phyloP scores from a whole-genome alignment of 2,329 filamentous ascomycete species.

The Exophiala xenobiotica region DNA sequence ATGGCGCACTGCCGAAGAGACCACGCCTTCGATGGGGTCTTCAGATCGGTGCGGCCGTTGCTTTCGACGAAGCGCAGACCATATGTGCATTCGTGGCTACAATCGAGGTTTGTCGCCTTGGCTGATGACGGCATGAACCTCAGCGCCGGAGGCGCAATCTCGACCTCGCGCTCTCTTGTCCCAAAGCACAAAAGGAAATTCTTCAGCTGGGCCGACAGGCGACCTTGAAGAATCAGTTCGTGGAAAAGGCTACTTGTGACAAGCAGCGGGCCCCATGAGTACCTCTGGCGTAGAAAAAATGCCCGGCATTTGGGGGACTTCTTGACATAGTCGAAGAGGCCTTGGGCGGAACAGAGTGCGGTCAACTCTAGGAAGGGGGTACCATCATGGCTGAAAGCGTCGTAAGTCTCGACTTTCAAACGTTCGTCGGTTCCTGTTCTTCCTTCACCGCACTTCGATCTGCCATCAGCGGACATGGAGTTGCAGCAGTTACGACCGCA shows the following conservation, averaged over 20 bases:
- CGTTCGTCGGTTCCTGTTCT: not conserved
- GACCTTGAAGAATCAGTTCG: not conserved
- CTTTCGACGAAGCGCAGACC: not conserved
- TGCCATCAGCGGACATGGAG: too few relatives aligned
- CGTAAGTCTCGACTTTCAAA: too few relatives aligned
- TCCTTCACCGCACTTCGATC: not conserved
- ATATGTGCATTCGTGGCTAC: not conserved
- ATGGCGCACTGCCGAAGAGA: conserved; percentile 1
- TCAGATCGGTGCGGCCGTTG: not conserved
- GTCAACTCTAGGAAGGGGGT: not conserved
- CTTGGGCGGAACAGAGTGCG: not conserved
- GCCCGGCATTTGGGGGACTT: not conserved
- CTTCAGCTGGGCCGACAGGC: not conserved
- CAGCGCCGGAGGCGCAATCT: not conserved
- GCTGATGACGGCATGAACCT: not conserved
- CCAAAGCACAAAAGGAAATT: not conserved
- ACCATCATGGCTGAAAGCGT: not conserved
- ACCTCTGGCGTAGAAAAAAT: conserved; percentile 1
- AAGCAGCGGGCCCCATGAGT: not conserved
- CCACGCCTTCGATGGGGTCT: not conserved
- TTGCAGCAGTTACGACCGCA: too few relatives aligned
- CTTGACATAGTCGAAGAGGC: not conserved
- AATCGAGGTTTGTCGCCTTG: not conserved
- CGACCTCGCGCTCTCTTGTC: not conserved
- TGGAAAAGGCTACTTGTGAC: not conserved